These are phyloP conservation scores for Cutaneotrichosporon sp. DNA, from an alignment of 1,284 basidiomycete species.

Conservation along the genomic window DNA sequence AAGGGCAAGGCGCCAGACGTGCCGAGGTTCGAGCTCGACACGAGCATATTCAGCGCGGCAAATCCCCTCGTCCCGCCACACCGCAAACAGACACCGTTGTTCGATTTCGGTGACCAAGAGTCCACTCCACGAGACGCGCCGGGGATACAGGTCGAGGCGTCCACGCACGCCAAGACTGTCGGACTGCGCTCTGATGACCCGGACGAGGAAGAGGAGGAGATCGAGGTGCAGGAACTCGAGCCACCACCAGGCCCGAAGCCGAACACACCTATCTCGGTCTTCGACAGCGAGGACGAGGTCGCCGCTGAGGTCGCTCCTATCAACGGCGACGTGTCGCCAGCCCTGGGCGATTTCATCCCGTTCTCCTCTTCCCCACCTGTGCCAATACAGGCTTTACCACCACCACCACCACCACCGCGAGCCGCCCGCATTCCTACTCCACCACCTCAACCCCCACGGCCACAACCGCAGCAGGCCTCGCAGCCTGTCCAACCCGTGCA, in stretches of 20 bases:
- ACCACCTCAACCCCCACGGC: not conserved
- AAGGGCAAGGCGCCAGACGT: not conserved
- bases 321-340: not conserved
- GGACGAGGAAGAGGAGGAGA: not conserved
- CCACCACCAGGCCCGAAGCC: not conserved
- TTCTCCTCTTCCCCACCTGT: not conserved
- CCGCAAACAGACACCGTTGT: not conserved
- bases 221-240: not conserved
- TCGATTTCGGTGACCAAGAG: slow-evolving; percentile 4
- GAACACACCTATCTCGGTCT: not conserved
- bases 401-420: not conserved
- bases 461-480: not conserved
- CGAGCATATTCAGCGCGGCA: not conserved
- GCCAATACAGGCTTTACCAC: not conserved
- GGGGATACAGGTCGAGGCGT: not conserved
- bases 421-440: not conserved
- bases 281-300: slow-evolving; percentile 10
- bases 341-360: too few relatives aligned
- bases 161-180: not conserved
- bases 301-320: not conserved
- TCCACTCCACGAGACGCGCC: too few relatives aligned
- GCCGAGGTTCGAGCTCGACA: not conserved
- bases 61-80: not conserved
- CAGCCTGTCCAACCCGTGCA: not conserved
- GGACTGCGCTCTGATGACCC: not conserved